phyloP scores from a whole-genome alignment of 345 rosid species.

The Odontarrhena argentea region DNA sequence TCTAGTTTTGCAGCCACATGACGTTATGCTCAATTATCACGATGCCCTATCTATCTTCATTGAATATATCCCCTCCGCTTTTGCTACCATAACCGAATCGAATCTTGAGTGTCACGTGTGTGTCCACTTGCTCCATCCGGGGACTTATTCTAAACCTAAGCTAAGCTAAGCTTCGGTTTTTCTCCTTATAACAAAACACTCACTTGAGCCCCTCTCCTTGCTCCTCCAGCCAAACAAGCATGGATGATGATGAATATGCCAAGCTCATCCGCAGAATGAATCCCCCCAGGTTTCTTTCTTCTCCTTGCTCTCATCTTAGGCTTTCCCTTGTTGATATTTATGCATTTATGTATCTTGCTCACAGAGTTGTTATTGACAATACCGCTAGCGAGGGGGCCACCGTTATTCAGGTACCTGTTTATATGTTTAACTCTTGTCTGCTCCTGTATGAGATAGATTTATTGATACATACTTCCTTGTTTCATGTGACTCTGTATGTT shows the following conservation, averaged over 20 bases:
- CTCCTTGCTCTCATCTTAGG: background rate
- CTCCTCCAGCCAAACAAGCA: conserved; percentile 6
- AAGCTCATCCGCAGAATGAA: conserved; percentile 90
- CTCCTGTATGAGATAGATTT: no score
- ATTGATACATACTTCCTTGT: background rate
- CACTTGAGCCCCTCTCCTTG: conserved; percentile 5
- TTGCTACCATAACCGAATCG: conserved; percentile 24
- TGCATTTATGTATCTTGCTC: background rate
- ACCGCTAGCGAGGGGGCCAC: conserved; percentile 68
- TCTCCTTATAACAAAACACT: no score
- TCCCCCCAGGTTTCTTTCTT: conserved; percentile 63
- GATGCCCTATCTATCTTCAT: conserved; percentile 1
- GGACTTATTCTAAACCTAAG: no score
- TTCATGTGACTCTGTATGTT: background rate
- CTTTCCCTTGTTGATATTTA: background rate
- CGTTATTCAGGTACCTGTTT: conserved; percentile 60
- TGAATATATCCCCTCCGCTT: conserved; percentile 18
- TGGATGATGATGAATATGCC: conserved; percentile 79
- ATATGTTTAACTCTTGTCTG: background rate
- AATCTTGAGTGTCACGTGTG: conserved; percentile 38
- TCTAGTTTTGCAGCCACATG: conserved; percentile 34
- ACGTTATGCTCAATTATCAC: conserved; percentile 9
- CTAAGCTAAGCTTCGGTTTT: no score
- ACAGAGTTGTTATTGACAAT: conserved; percentile 87
- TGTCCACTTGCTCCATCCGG: conserved; percentile 25